Evolutionary conservation across 495 filamentous ascomycete genomes (phyloP), one percentile per base, ranked within the genome.

Genomic region (Penicillium canariense): DNA sequence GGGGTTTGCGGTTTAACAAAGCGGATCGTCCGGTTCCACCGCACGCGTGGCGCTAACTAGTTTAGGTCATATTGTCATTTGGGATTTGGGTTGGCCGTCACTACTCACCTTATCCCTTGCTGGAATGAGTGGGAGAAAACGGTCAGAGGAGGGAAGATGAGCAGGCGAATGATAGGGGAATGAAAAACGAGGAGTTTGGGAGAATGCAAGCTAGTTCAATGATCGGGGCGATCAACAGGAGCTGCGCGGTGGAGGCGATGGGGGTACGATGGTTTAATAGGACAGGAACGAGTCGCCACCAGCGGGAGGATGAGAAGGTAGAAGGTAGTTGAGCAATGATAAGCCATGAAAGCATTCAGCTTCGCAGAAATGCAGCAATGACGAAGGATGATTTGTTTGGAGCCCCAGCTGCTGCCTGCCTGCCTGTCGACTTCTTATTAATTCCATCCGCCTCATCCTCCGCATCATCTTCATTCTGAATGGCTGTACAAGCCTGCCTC

Each of bases 41-140:
- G 59, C 61, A 67, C 64, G 64, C 64, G 64, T 61, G 61, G 51
- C 64, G 56, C 64, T 67, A 67, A 54, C 64, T 67, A 43, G 54
- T 57, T 67, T 67, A 67, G 64, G 64, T 56, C 64, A 67, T 67
- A 67, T 67, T 67, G 61, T 67, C 62, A 26, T 28, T 52, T 34
- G 15, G 26, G 46, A 30, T 17, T 25, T 35, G 20, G 10, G 10
- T 17, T 17, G 23, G 14, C 34, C 32, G 31, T 18, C 27, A 53
- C 39, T 42, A 26, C 31, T 40, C 15, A 35, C 40, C 48, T 47
- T 66, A 66, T 61, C 63, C 63, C 60, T 66, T 60, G 49, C 54
- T 48, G 46, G 46, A 6, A 32, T 6, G 30, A 32, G 30, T 6
- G 6, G 30, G 30, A 12, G 30, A 12, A 32, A 32, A 32, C 12